phyloP scores from a whole-genome alignment of 306 rosid genomes.

The Malus sylvestris region DNA sequence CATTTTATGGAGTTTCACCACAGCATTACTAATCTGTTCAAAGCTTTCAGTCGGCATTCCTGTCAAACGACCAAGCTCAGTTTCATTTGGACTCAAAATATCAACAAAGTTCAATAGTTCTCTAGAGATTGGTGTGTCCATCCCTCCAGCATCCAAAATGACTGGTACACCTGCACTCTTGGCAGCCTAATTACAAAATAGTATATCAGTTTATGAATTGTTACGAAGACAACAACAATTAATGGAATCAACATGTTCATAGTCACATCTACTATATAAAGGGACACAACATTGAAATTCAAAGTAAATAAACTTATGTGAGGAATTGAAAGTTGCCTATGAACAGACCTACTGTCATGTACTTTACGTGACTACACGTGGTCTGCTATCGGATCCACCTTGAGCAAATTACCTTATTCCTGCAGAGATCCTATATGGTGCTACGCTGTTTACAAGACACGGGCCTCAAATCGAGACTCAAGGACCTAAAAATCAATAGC shows the following conservation, averaged over 20 bases:
- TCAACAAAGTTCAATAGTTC: slow-evolving; percentile 60
- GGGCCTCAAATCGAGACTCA: neutral
- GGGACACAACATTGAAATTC: neutral
- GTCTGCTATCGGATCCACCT: neutral
- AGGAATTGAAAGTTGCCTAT: neutral
- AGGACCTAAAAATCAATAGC: neutral
- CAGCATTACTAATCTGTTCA: slow-evolving; percentile 60
- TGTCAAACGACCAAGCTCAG: slow-evolving; percentile 71
- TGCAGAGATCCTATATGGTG: neutral
- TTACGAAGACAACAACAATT: neutral
- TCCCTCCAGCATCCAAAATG: slow-evolving; percentile 82
- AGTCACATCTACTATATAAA: neutral
- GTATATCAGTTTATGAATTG: slow-evolving; percentile 2
- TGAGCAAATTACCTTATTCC: neutral
- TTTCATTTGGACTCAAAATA: slow-evolving; percentile 88
- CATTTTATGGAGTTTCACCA: slow-evolving; percentile 60
- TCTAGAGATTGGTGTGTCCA: slow-evolving; percentile 60
- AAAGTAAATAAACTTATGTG: neutral
- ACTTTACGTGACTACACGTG: neutral
- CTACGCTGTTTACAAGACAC: neutral
- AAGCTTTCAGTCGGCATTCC: slow-evolving; percentile 63
- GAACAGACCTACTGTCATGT: neutral
- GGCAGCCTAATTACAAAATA: slow-evolving; percentile 56
- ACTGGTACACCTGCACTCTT: slow-evolving; percentile 72
- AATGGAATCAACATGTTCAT: neutral